Conservation (phyloP, 108 stramenopile species). For the Epipyxis sp. region DNA sequence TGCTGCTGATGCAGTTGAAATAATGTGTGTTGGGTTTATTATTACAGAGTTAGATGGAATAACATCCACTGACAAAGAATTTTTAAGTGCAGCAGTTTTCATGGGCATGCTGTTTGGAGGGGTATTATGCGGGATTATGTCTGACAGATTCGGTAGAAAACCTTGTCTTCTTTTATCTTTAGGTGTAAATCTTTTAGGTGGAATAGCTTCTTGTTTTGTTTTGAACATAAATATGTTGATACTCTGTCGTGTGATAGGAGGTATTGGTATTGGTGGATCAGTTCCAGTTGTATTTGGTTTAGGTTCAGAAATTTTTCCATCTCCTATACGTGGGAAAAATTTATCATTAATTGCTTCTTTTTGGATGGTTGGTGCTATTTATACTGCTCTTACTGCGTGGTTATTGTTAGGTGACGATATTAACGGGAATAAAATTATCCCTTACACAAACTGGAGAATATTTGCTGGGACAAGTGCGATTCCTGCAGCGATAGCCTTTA, state of each 20-base stretch:
- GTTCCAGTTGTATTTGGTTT: constrained; percentile 56
- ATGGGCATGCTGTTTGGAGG: constrained; percentile 60
- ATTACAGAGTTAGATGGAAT: constrained; percentile 37
- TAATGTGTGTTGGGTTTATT: constrained; percentile 58
- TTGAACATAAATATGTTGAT: constrained; percentile 44
- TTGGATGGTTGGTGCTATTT: constrained; percentile 60
- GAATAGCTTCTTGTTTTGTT: constrained; percentile 41
- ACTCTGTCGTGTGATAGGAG: constrained; percentile 43
- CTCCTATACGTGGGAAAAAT: constrained; percentile 32
- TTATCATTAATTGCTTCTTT: constrained; percentile 52
- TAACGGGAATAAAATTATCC: constrained; percentile 33
- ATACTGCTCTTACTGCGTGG: constrained; percentile 52
- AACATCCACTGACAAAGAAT: constrained; percentile 42
- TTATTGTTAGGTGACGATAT: constrained; percentile 47
- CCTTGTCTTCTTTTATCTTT: constrained; percentile 42
- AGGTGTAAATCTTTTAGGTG: constrained; percentile 44
- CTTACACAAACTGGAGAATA: constrained; percentile 43
- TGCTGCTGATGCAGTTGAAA: constrained; percentile 61
- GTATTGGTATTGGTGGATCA: constrained; percentile 58
- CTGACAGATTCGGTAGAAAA: constrained; percentile 48
- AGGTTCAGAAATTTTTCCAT: constrained; percentile 54
- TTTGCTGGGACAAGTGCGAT: constrained; percentile 44
- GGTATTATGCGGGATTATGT: constrained; percentile 36
- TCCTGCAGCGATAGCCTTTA: constrained; percentile 41
- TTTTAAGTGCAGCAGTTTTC: constrained; percentile 55